Evolutionary conservation across 768 basidiomycete genomes (phyloP).

Genomic region (Termitomyces sp.): DNA sequence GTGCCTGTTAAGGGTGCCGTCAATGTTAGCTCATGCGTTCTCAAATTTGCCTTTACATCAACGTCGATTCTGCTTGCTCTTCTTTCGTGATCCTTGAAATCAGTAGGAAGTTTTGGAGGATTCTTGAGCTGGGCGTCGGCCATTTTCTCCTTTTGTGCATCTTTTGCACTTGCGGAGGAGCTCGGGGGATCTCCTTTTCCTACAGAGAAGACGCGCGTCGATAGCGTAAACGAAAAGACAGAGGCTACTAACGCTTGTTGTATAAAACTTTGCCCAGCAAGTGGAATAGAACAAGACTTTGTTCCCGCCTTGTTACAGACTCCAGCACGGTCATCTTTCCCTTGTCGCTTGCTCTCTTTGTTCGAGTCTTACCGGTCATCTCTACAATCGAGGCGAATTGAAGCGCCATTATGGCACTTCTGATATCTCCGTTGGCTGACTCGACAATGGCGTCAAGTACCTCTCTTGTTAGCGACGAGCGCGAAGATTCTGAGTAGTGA

Average conservation of each 20-base stretch:
- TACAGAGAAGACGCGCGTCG: conserved; percentile 21
- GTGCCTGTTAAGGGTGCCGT: conserved; percentile 1
- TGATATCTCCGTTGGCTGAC: conserved; percentile 84
- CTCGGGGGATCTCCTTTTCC: conserved; percentile 71
- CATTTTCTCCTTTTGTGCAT: conserved; percentile 54
- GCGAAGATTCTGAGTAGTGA: conserved; percentile 35
- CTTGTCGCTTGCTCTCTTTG: conserved; percentile 26
- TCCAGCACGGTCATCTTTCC: conserved; percentile 46
- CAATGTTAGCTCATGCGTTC: neutral
- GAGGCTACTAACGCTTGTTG: conserved; percentile 74
- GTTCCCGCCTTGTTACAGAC: conserved; percentile 76
- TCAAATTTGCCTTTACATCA: conserved; percentile 41
- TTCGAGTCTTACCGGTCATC: conserved; percentile 23
- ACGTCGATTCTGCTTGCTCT: conserved; percentile 69
- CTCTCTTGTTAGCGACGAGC: conserved; percentile 50
- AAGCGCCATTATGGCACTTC: conserved; percentile 89
- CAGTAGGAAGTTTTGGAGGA: conserved; percentile 49
- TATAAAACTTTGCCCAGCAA: conserved; percentile 90
- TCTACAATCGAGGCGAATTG: conserved; percentile 72
- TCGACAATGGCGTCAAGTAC: conserved; percentile 72
- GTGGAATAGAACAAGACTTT: conserved; percentile 86
- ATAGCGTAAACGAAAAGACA: neutral
- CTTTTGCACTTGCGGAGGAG: conserved; percentile 52
- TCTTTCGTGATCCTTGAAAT: conserved; percentile 56
- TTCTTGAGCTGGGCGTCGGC: conserved; percentile 51